Base-by-base conservation (phyloP, 176 grass and related monocot genomes). In the Carex scoparia region DNA sequence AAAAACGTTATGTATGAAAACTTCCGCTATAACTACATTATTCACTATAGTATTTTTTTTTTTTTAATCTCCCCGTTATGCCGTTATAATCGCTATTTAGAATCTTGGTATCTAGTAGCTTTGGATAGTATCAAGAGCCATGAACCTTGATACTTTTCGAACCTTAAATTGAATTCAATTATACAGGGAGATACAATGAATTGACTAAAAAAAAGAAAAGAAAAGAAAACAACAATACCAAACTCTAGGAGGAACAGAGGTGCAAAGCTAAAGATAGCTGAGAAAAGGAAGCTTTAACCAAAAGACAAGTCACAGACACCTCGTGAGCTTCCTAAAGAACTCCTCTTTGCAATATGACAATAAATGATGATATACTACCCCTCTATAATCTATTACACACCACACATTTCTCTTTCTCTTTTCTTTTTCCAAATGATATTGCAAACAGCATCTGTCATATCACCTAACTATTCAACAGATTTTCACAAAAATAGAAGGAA, bases 281-380 rank as follows among this genome's bases (percentile, higher is more conserved):
- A 79, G 74, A 79, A 79, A 79, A 79, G 53, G 74, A 79, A 2
- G 53, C 30, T 79, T 44, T 44, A 75, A 75, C 71, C 19, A 75
- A 75, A 75, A 75, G 69, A 13, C 46, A 14, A 79, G 30, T 58
- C 74, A 79, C 74, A 58, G 28, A 56, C 28, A 79, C 27, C 74
- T 35, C 31, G 53, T 79, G 74, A 79, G 53, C 28, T 7, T 58
- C 30, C 74, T 79, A 58, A 79, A 57, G 51, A 79, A 16, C 30
- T 35, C 6, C 14, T 31, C 53, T 58, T 79, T 79, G 27, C 53
- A 56, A 56, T 37, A 15, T 79, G 12, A 79, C 53, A 79, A 32
- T 32, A 76, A 76, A 76, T 76, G 72, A 76, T 76, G 71, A 54
- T 33, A 67, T 32, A 66, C 16, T 76, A 30, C 46, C 19, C 71